These are phyloP conservation scores for Coelastrella sp. DNA, from an alignment of 139 green algal species.

Conservation along the genomic window DNA sequence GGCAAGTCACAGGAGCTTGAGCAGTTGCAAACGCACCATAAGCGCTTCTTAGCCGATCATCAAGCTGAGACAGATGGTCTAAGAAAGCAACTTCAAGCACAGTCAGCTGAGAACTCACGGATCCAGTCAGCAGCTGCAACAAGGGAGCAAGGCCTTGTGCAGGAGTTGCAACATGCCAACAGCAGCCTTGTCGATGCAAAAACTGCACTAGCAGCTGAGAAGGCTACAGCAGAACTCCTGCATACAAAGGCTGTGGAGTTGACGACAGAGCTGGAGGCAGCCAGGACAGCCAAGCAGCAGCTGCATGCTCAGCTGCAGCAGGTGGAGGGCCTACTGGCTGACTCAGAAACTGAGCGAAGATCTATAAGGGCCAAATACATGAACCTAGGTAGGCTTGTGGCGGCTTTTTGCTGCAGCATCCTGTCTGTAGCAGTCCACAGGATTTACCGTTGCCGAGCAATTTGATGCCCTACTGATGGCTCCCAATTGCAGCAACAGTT, in stretches of 20 bases:
- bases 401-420: no score
- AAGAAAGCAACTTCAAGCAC: constrained; percentile 2
- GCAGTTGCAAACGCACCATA: constrained; percentile 19
- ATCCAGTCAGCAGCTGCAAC: not conserved
- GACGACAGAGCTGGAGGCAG: constrained; percentile 6
- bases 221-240: not conserved
- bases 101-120: not conserved
- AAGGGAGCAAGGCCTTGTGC: constrained; percentile 15
- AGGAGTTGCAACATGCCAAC: constrained; percentile 6
- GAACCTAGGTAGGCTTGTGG: constrained; percentile 8
- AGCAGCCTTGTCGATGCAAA: constrained; percentile 29
- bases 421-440: no score
- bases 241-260: not conserved
- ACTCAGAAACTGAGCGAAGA: constrained; percentile 37
- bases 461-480: not conserved
- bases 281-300: not conserved
- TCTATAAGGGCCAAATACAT: constrained; percentile 33
- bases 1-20: constrained; percentile 34
- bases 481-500: not conserved
- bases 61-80: constrained; percentile 18
- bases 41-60: constrained; percentile 17
- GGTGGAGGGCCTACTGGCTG: constrained; percentile 37
- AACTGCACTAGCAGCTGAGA: constrained; percentile 12
- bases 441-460: no score
- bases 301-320: not conserved